phyloP scores from a whole-genome alignment of 139 green algal genomes.

The Picochlorum sp. region DNA sequence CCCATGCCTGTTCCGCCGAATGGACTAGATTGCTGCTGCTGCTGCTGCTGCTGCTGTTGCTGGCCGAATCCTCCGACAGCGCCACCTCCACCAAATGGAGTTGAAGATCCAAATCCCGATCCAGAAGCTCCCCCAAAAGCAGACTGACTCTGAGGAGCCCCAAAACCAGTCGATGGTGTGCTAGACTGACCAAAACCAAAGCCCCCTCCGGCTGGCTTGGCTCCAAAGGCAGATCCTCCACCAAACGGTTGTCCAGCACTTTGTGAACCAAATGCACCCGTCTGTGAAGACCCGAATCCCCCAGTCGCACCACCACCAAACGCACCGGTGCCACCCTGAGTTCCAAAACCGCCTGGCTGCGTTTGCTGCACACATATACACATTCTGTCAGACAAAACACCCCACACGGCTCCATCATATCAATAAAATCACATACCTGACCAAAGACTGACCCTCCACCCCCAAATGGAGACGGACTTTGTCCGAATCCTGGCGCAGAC shows the following conservation, averaged over 20 bases:
- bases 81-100: neutral
- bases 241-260: neutral
- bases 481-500: constrained; percentile 14
- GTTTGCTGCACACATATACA: neutral
- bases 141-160: constrained; percentile 24
- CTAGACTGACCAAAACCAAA: constrained; percentile 1
- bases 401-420: no score
- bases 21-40: constrained; percentile 6
- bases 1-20: constrained; percentile 7
- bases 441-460: constrained; percentile 27
- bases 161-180: constrained; percentile 30
- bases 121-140: constrained; percentile 30
- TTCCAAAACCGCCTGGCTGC: constrained; percentile 10
- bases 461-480: constrained; percentile 28
- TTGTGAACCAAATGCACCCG: neutral
- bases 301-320: neutral
- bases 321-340: neutral
- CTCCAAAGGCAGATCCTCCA: neutral
- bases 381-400: neutral
- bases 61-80: no score
- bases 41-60: no score
- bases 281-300: neutral
- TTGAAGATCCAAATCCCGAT: constrained; percentile 29
- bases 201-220: constrained; percentile 5
- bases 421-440: constrained; percentile 7